These are phyloP conservation scores for Aspergillus nidulans DNA, from an alignment of 495 filamentous ascomycete genomes.

Conservation along the genomic window DNA sequence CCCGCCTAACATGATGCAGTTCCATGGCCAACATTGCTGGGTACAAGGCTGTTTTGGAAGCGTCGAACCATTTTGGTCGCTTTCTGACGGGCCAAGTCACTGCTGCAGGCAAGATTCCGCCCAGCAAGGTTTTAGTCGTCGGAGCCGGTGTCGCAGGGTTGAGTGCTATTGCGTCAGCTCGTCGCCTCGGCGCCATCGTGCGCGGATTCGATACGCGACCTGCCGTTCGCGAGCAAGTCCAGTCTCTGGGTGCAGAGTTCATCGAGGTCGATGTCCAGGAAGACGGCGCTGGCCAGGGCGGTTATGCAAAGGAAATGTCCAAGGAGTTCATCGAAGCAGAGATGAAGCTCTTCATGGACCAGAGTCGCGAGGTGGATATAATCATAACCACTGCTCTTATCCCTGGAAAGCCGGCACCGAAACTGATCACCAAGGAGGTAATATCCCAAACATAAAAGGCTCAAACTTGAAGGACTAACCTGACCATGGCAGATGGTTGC, in stretches of 20 bases:
- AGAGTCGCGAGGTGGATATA: conserved; percentile 79
- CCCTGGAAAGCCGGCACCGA: conserved; percentile 70
- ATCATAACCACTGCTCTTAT: conserved; percentile 81
- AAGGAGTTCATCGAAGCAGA: conserved; percentile 84
- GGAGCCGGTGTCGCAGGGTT: conserved; percentile 78
- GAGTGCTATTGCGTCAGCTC: conserved; percentile 75
- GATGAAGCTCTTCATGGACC: conserved; percentile 80
- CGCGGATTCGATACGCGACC: conserved; percentile 77
- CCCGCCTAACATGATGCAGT: conserved; percentile 21
- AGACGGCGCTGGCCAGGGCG: conserved; percentile 74
- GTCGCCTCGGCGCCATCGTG: conserved; percentile 77
- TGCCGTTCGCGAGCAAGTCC: conserved; percentile 75
- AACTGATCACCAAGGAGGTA: conserved; percentile 64
- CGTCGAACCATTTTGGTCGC: conserved; percentile 75
- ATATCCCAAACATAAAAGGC: not conserved
- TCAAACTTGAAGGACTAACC: not conserved
- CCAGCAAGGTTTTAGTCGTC: conserved; percentile 77
- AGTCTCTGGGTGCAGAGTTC: conserved; percentile 79
- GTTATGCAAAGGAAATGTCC: conserved; percentile 85
- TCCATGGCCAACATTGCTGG: conserved; percentile 87
- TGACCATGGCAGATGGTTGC: conserved; percentile 52
- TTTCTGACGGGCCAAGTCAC: conserved; percentile 81
- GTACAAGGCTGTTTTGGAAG: conserved; percentile 79
- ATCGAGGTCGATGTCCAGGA: conserved; percentile 80
- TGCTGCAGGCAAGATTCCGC: conserved; percentile 76